Evolutionary conservation across 1,284 basidiomycete genomes (phyloP).

Genomic region (Ceratobasidium sp.): DNA sequence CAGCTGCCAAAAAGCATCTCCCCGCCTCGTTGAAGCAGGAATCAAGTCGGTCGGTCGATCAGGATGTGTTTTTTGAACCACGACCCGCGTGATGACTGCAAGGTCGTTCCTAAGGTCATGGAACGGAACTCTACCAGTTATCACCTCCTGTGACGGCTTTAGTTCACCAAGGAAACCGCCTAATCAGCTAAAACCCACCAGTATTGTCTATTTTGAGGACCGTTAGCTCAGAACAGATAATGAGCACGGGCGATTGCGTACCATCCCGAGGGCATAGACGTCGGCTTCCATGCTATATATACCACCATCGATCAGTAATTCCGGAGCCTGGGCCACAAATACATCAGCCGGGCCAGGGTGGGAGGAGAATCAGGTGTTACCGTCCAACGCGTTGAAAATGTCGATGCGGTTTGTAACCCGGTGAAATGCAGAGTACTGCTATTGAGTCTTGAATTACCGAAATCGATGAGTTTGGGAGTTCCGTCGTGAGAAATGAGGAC

Average conservation of each 20-base stretch:
- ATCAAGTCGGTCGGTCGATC: background rate
- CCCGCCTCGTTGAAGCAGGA: background rate
- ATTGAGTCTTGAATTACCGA: background rate
- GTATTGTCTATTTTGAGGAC: background rate
- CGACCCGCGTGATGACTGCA: background rate
- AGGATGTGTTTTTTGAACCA: background rate
- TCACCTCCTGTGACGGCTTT: background rate
- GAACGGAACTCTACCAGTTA: background rate
- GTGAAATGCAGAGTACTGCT: background rate
- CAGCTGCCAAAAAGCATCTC: background rate
- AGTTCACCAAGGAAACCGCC: background rate
- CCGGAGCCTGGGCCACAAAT: background rate
- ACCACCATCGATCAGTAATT: background rate
- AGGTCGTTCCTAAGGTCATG: background rate
- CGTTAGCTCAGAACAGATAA: background rate
- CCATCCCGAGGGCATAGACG: conserved; percentile 28
- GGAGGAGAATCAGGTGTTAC: background rate
- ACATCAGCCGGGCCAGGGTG: background rate
- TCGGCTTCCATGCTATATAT: background rate
- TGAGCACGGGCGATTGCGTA: background rate
- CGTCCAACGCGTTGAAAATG: conserved; percentile 8
- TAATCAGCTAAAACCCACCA: background rate
- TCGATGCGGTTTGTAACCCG: background rate
- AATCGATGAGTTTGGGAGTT: conserved; percentile 10
- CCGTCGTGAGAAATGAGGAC: background rate